These are phyloP conservation scores for Lactifluus pinguis DNA, from an alignment of 768 basidiomycete species.

Conservation along the genomic window DNA sequence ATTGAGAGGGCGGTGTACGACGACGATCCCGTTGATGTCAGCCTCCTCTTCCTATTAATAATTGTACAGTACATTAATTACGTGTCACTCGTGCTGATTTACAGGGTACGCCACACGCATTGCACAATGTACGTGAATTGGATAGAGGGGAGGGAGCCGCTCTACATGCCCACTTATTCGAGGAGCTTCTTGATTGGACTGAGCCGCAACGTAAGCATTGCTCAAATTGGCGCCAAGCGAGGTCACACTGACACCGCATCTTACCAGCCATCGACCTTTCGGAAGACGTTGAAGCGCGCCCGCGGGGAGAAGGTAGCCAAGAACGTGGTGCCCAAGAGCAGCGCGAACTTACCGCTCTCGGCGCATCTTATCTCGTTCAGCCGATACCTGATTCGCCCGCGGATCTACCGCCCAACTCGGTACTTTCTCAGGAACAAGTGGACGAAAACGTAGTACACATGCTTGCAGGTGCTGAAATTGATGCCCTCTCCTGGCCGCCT, in stretches of 20 bases:
- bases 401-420: conserved; percentile 50
- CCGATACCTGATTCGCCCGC: conserved; percentile 75
- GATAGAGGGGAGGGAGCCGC: conserved; percentile 85
- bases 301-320: conserved; percentile 57
- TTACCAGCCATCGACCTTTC: conserved; percentile 55
- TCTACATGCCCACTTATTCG: conserved; percentile 72
- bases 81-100: conserved; percentile 30
- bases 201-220: conserved; percentile 65
- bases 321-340: conserved; percentile 67
- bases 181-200: conserved; percentile 80
- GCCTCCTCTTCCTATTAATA: conserved; percentile 37
- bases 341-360: conserved; percentile 69
- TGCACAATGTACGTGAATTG: conserved; percentile 73
- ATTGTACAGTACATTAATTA: conserved; percentile 43
- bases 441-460: conserved; percentile 55
- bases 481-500: conserved; percentile 51
- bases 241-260: conserved; percentile 21
- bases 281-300: conserved; percentile 40
- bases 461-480: conserved; percentile 61
- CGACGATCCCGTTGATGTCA: conserved; percentile 81
- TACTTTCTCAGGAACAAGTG: conserved; percentile 51
- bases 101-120: conserved; percentile 58
- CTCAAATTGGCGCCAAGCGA: conserved; percentile 5
- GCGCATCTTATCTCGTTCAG: conserved; percentile 61
- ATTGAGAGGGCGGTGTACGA: conserved; percentile 87